Evolutionary conservation across 2,329 filamentous ascomycete genomes (phyloP), one percentile per base, ranked within the genome.

Genomic region (Hansfordia pulvinata): DNA sequence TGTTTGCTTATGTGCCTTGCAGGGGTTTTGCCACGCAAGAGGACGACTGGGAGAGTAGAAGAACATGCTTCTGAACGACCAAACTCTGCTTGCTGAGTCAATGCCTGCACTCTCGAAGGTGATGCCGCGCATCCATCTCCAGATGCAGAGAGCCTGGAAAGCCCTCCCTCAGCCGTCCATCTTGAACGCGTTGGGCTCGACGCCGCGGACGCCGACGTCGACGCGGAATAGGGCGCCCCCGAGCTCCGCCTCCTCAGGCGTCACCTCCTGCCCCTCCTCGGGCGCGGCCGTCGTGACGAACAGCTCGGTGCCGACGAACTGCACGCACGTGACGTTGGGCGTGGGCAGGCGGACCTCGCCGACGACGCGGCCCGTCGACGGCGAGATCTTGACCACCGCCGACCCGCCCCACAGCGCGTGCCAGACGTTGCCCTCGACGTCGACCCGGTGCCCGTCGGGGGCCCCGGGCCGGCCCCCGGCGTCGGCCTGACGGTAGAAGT

Each of bases 371-470:
- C 83, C 84, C 26, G 65, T 51, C n/a, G n/a, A n/a, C 4, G 74
- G 69, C 25, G 67, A 71, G 43, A 93, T 76, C 47, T 79, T 72
- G 37, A 93, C 56, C 14, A 93, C 81, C 33, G 72, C 69, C 32
- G 69, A 61, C 35, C 78, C 80, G 28, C 84, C 84, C 46, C 83
- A 90, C n/a, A 90, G 62, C 6, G 83, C 81, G 34, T 80, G 76
- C 86, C 88, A 94, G 42, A 93, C 64, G 55, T 79, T 77, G n/a
- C 84, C 85, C 29, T 92, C 72, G 22, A 65, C 68, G 45, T 94
- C 86, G 42, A 92, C 69, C 35, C 77, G 76, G 53, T 88, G 86
- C 3, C 86, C 86, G 51, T 94, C 86, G 1, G 84, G 84, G 35
- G 72, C 69, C 25, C 76, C 76, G 15, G 64, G 50, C 1, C 83